These are phyloP conservation scores for Teratosphaeria nubilosa DNA, from an alignment of 2,329 filamentous ascomycete species.

Conservation along the genomic window DNA sequence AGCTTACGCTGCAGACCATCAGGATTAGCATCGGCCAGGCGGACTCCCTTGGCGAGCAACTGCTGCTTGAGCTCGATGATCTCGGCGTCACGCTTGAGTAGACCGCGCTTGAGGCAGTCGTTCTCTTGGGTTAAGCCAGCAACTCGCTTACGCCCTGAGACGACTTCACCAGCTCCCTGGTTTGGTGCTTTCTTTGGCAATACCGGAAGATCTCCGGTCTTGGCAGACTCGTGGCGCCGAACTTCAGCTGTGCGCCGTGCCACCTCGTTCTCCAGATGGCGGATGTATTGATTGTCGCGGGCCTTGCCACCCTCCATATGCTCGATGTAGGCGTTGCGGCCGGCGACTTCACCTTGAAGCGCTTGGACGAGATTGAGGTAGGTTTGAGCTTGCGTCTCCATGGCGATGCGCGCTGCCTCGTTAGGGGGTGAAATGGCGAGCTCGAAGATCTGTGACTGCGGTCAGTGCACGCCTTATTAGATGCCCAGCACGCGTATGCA, in stretches of 20 bases:
- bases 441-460: background rate
- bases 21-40: background rate
- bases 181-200: background rate
- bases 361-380: constrained; percentile 8
- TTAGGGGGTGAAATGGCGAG: constrained; percentile 1
- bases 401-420: constrained; percentile 3
- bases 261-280: background rate
- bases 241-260: background rate
- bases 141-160: background rate
- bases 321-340: background rate
- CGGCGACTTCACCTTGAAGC: constrained; percentile 6
- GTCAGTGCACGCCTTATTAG: background rate
- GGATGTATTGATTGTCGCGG: background rate
- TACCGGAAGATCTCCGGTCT: background rate
- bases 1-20: background rate
- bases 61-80: background rate
- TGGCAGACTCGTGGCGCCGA: background rate
- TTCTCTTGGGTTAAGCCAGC: background rate
- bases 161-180: background rate
- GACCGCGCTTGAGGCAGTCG: background rate
- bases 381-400: constrained; percentile 10
- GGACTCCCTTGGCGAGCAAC: background rate
- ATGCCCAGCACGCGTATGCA: background rate
- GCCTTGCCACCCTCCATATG: background rate
- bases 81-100: background rate